These are phyloP conservation scores for Blastobotrys attinorum DNA, from an alignment of 805 yeast species.

Conservation along the genomic window DNA sequence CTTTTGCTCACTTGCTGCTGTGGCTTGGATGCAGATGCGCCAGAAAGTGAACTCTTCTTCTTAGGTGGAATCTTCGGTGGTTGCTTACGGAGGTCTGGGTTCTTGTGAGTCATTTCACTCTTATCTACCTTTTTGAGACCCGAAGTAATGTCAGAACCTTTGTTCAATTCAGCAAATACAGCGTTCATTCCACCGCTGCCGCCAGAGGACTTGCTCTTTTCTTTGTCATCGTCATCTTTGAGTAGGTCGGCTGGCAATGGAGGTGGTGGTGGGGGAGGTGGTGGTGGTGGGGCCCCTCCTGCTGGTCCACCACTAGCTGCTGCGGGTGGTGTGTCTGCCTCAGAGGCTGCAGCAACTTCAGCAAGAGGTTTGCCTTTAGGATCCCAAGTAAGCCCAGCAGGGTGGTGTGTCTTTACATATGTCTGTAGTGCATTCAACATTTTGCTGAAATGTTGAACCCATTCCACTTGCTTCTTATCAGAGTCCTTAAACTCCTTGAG, in stretches of 20 bases:
- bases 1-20: conserved; percentile 30
- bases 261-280: conserved; percentile 92
- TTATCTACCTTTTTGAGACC: conserved; percentile 87
- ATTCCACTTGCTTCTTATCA: conserved; percentile 61
- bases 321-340: conserved; percentile 20
- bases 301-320: conserved; percentile 26
- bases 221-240: conserved; percentile 22
- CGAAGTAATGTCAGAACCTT: conserved; percentile 78
- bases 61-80: conserved; percentile 60
- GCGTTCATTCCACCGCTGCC: conserved; percentile 62
- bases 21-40: too few species aligned
- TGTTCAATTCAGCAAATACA: conserved; percentile 82
- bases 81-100: conserved; percentile 62
- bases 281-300: conserved; percentile 38
- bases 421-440: conserved; percentile 62
- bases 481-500: conserved; percentile 74
- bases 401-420: conserved; percentile 69
- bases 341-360: conserved; percentile 35
- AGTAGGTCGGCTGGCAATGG: conserved; percentile 74
- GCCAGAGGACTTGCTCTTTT: conserved; percentile 24
- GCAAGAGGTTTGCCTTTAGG: conserved; percentile 49
- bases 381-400: conserved; percentile 83
- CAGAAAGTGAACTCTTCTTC: conserved; percentile 59
- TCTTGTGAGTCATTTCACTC: conserved; percentile 89
- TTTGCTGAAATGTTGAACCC: conserved; percentile 64